phyloP scores from a whole-genome alignment of 805 yeast species.

The Kodamaea hsintzibuensis region DNA sequence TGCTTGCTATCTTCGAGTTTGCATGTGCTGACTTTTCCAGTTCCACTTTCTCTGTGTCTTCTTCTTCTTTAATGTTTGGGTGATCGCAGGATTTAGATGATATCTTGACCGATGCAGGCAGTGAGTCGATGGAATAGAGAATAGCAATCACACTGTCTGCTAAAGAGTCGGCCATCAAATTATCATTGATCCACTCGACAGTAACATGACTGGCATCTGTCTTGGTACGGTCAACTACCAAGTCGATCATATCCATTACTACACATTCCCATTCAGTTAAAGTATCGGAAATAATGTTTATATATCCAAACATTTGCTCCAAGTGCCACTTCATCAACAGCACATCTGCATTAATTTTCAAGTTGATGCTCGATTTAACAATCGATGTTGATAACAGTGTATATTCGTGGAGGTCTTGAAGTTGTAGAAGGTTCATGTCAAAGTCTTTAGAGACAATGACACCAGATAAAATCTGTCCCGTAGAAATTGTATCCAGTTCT shows the following conservation, averaged over 20 bases:
- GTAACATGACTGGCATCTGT: constrained; percentile 48
- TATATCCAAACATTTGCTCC: constrained; percentile 91
- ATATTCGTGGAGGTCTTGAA: constrained; percentile 86
- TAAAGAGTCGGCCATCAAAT: constrained; percentile 79
- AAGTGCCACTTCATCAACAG: constrained; percentile 86
- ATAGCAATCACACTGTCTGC: constrained; percentile 95
- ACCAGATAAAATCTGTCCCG: constrained; percentile 59
- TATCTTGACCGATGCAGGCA: constrained; percentile 91
- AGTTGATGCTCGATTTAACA: constrained; percentile 76
- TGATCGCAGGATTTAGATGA: constrained; percentile 63
- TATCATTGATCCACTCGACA: constrained; percentile 88
- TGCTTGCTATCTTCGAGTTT: constrained; percentile 26
- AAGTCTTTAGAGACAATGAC: constrained; percentile 90
- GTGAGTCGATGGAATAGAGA: constrained; percentile 84
- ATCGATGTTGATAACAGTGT: constrained; percentile 84
- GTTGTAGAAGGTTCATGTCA: constrained; percentile 77
- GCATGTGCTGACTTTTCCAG: constrained; percentile 26
- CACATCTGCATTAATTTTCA: constrained; percentile 77
- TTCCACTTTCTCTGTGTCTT: constrained; percentile 5
- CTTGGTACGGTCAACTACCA: constrained; percentile 44
- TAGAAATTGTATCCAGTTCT: constrained; percentile 10
- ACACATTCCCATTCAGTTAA: constrained; percentile 43
- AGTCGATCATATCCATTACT: constrained; percentile 48
- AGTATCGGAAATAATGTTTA: constrained; percentile 63
- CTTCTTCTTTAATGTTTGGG: constrained; percentile 11